These are phyloP conservation scores for Gymnopilus junonius DNA, from an alignment of 768 basidiomycete genomes.

Conservation along the genomic window DNA sequence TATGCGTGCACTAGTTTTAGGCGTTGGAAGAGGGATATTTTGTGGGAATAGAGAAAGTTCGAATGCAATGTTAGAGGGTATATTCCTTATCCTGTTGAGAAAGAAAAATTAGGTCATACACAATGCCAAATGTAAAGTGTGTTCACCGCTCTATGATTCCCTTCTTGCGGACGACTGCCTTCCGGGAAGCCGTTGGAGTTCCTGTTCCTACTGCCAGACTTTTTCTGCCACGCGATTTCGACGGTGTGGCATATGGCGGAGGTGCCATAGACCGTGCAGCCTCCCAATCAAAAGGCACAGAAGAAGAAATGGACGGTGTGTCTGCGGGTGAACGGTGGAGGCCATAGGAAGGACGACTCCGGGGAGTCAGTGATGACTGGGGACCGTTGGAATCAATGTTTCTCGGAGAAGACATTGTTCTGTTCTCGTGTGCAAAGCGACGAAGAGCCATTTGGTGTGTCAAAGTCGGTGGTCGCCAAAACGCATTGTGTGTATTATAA, in stretches of 20 bases:
- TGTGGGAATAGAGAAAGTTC: conserved; percentile 84
- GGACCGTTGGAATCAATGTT: conserved; percentile 29
- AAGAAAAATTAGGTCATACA: conserved; percentile 10
- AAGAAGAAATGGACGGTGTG: conserved; percentile 77
- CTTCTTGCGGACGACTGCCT: conserved; percentile 67
- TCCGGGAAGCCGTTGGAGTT: conserved; percentile 43
- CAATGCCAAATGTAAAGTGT: background rate
- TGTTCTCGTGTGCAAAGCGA: conserved; percentile 59
- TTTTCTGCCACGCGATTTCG: conserved; percentile 45
- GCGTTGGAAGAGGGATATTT: conserved; percentile 74
- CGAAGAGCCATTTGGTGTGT: conserved; percentile 51
- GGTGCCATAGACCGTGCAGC: conserved; percentile 73
- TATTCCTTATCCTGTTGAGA: conserved; percentile 52
- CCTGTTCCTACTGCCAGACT: conserved; percentile 36
- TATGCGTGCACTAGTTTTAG: conserved; percentile 67
- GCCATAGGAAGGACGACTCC: conserved; percentile 54
- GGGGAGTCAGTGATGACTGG: conserved; percentile 46
- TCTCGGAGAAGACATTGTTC: conserved; percentile 46
- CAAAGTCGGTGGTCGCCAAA: background rate
- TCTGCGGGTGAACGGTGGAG: conserved; percentile 62
- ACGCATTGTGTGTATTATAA: conserved; percentile 22
- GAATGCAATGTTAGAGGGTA: conserved; percentile 77
- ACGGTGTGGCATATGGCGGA: conserved; percentile 73
- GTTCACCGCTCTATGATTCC: conserved; percentile 62
- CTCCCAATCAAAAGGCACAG: conserved; percentile 86